Conservation (phyloP, 257 asterid species). For the Coffea canephora region DNA sequence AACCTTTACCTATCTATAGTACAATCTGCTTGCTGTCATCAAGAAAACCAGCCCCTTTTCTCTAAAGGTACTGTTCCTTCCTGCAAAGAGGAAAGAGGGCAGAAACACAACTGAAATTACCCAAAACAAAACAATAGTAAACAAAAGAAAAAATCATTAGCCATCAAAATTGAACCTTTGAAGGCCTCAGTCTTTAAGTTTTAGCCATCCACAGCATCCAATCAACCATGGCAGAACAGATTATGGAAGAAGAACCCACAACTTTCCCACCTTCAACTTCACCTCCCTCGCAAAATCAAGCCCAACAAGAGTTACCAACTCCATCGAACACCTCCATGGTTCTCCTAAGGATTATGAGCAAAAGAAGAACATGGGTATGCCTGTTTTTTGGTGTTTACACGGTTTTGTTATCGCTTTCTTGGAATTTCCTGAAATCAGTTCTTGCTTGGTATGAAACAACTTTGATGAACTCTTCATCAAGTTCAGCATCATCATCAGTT, state of each 20-base stretch:
- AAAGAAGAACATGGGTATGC: conserved; percentile 75
- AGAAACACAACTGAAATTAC: not conserved
- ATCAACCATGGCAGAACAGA: conserved; percentile 23
- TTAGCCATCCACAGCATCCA: not conserved
- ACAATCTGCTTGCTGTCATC: not conserved
- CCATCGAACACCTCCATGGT: conserved; percentile 15
- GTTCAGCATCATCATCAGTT: not conserved
- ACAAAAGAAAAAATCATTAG: not conserved
- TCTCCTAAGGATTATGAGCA: conserved; percentile 56
- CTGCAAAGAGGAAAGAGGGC: not conserved
- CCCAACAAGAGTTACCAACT: not conserved
- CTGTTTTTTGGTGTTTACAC: conserved; percentile 70
- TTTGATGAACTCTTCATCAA: conserved; percentile 11
- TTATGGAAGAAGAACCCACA: conserved; percentile 17
- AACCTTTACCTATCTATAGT: not conserved
- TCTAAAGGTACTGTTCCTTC: not conserved
- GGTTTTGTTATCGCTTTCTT: conserved; percentile 58
- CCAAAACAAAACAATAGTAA: not conserved
- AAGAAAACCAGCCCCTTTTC: not conserved
- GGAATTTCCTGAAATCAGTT: conserved; percentile 71
- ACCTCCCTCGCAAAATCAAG: not conserved
- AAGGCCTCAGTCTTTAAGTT: not conserved
- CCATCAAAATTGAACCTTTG: conserved; percentile 25
- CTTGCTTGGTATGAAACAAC: conserved; percentile 39
- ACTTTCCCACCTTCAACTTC: not conserved